A percentile compares a stretch with the other conserved stretches of the same genome.
These are phyloP conservation scores for Rhodotorula sphaerocarpa DNA, from an alignment of 768 basidiomycete species.

Conservation along the genomic window DNA sequence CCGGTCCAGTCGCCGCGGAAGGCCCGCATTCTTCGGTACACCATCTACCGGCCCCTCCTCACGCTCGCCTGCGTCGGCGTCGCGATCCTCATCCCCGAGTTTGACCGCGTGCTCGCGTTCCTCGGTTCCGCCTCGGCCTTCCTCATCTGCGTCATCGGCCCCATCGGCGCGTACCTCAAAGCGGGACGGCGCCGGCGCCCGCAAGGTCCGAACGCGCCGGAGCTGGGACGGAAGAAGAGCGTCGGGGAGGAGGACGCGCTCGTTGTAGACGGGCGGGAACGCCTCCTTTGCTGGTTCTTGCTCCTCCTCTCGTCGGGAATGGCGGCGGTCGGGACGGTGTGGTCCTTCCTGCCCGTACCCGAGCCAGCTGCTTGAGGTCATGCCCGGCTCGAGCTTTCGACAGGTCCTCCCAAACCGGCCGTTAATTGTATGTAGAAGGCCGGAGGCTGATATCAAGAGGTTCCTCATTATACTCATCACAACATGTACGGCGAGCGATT, in stretches of 20 bases:
- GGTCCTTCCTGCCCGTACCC: slow-evolving; percentile 49
- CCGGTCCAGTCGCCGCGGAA: not conserved
- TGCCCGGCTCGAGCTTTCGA: not conserved
- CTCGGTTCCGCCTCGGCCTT: slow-evolving; percentile 80
- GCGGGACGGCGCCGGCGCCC: no score
- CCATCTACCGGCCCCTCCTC: slow-evolving; percentile 12
- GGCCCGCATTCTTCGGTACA: not conserved
- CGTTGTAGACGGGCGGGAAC: slow-evolving; percentile 42
- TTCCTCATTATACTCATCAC: no score
- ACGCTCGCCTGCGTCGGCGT: slow-evolving; percentile 11
- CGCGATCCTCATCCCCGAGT: slow-evolving; percentile 35
- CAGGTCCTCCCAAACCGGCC: no score
- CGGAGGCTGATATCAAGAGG: no score
- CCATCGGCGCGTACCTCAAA: slow-evolving; percentile 63
- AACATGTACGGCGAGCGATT: no score
- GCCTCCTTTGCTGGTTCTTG: slow-evolving; percentile 52
- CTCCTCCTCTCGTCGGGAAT: slow-evolving; percentile 54
- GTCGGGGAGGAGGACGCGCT: not conserved
- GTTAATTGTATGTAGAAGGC: no score
- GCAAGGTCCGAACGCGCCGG: no score
- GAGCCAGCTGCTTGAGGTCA: no score
- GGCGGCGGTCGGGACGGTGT: slow-evolving; percentile 69
- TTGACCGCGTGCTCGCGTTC: slow-evolving; percentile 49
- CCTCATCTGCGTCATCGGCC: slow-evolving; percentile 66
- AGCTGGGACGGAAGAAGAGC: not conserved